Conservation (phyloP, 139 green algal genomes). For the Picochlorum sp. region DNA sequence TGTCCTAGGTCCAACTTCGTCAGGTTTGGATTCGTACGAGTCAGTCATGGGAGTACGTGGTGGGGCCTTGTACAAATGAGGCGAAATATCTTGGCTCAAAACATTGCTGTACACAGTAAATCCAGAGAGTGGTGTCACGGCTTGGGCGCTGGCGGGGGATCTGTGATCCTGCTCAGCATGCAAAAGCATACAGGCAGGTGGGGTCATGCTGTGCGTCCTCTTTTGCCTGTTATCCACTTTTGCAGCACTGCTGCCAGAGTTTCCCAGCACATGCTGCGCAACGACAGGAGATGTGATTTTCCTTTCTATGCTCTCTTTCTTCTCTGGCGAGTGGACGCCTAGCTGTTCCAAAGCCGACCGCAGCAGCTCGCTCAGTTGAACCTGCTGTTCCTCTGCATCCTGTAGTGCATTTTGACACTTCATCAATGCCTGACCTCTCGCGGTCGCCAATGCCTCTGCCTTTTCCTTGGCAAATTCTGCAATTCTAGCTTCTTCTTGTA, state of each 20-base stretch:
- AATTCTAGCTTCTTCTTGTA: constrained; percentile 1
- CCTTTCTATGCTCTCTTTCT: background rate
- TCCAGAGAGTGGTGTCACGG: constrained; percentile 8
- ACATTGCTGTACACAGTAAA: constrained; percentile 29
- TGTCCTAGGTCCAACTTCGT: background rate
- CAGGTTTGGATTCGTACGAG: too few relatives aligned
- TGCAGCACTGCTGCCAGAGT: background rate
- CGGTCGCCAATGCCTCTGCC: constrained; percentile 15
- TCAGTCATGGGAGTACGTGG: too few relatives aligned
- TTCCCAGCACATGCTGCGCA: background rate
- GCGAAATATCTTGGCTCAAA: background rate
- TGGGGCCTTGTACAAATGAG: background rate
- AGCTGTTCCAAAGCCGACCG: constrained; percentile 14
- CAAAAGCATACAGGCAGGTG: background rate
- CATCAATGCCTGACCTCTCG: constrained; percentile 17
- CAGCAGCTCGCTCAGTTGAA: constrained; percentile 13
- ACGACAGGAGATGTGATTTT: background rate
- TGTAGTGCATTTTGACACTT: constrained; percentile 7
- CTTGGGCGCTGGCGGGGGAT: background rate
- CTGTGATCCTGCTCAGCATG: background rate
- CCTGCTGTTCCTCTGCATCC: constrained; percentile 13
- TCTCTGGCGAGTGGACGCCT: constrained; percentile 4
- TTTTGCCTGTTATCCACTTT: too few relatives aligned
- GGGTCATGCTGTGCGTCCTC: background rate
- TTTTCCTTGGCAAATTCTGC: constrained; percentile 18